Evolutionary conservation across 31 red algal genomes (phyloP).

Genomic region (Asparagopsis taxiformis): DNA sequence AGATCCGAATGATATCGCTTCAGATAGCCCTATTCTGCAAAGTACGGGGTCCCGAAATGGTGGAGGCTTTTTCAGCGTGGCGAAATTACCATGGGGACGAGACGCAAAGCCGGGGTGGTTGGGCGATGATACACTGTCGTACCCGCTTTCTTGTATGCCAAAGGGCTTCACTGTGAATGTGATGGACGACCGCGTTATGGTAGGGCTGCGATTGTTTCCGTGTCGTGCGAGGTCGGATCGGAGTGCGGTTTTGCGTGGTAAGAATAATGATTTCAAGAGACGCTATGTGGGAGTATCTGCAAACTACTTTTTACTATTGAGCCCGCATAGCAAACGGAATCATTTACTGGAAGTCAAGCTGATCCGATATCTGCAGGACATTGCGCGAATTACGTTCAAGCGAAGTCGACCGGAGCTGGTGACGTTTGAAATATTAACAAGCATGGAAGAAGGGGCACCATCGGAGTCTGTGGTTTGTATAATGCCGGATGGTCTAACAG

Average conservation of each 20-base stretch:
- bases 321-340: conserved; percentile 61
- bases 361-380: conserved; percentile 76
- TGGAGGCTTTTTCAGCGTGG: conserved; percentile 30
- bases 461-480: conserved; percentile 70
- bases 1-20: conserved; percentile 5
- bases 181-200: conserved; percentile 66
- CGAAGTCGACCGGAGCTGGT: conserved; percentile 79
- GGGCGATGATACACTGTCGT: conserved; percentile 40
- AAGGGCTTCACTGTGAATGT: conserved; percentile 83
- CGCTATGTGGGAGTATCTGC: conserved; percentile 79
- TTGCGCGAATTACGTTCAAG: conserved; percentile 82
- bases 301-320: conserved; percentile 74
- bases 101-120: conserved; percentile 86
- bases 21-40: conserved; percentile 18
- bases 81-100: conserved; percentile 68
- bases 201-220: conserved; percentile 81
- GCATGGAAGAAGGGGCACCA: conserved; percentile 5
- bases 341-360: conserved; percentile 82
- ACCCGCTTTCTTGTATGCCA: conserved; percentile 52
- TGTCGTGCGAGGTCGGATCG: conserved; percentile 71
- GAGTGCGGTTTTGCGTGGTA: conserved; percentile 21
- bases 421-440: conserved; percentile 67
- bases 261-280: conserved; percentile 67
- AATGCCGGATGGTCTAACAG: conserved; percentile 81
- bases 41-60: not conserved